Evolutionary conservation across 202 grass and related monocot species (phyloP).

Genomic region (Digitaria exilis): DNA sequence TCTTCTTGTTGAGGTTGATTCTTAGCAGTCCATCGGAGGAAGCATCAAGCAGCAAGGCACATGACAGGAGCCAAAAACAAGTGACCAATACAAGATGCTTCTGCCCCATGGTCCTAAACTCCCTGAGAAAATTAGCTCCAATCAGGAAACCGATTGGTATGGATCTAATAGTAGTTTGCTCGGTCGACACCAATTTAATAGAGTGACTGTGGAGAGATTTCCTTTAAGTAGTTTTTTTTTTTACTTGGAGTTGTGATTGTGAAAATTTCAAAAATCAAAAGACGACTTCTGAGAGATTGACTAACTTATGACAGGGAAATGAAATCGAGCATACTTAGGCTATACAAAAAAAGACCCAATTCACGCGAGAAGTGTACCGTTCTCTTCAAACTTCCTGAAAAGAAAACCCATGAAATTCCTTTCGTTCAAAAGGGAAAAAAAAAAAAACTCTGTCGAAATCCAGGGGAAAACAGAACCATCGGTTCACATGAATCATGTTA

Average conservation of each 20-base stretch:
- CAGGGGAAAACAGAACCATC: neutral
- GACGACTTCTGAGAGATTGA: neutral
- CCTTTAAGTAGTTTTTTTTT: neutral
- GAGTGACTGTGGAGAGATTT: neutral
- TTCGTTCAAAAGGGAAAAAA: neutral
- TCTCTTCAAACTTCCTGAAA: neutral
- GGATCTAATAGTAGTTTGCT: neutral
- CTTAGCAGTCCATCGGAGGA: slow-evolving; percentile 63
- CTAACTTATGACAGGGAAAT: slow-evolving; percentile 1
- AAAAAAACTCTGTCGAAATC: neutral
- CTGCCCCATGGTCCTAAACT: slow-evolving; percentile 47
- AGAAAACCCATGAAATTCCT: neutral
- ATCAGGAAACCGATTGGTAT: neutral
- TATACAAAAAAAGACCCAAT: neutral
- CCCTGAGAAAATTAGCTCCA: slow-evolving; percentile 24
- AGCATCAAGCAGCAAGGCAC: slow-evolving; percentile 45
- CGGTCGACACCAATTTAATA: neutral
- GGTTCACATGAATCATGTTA: neutral
- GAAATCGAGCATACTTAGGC: neutral
- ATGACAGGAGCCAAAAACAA: slow-evolving; percentile 61
- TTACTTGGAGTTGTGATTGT: neutral
- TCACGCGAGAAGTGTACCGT: neutral
- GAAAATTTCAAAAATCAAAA: neutral
- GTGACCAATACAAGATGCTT: slow-evolving; percentile 48
- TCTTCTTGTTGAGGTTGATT: slow-evolving; percentile 78